Percentiles rank a stretch among this genome's conserved stretches.
These are phyloP conservation scores for Cicer arietinum DNA, from an alignment of 306 rosid genomes.

Conservation along the genomic window DNA sequence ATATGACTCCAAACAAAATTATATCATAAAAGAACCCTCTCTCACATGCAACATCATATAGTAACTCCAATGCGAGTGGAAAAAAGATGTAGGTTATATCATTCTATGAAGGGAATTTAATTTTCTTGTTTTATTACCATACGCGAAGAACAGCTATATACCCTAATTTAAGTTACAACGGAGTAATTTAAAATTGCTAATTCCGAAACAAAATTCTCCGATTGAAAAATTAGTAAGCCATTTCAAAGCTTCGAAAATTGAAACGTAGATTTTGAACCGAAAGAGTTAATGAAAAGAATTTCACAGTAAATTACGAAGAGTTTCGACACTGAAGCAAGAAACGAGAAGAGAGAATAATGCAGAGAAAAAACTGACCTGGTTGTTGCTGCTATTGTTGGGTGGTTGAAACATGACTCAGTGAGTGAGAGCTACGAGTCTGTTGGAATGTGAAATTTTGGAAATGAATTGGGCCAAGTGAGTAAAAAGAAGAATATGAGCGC, in stretches of 20 bases:
- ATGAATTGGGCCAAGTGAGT: background rate
- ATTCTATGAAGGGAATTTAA: background rate
- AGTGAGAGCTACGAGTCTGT: slow-evolving; percentile 1
- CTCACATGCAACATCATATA: background rate
- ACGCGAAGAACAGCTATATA: background rate
- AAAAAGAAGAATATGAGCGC: background rate
- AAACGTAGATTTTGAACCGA: slow-evolving; percentile 5
- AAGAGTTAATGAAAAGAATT: background rate
- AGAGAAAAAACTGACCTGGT: slow-evolving; percentile 51
- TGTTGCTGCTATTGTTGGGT: slow-evolving; percentile 27
- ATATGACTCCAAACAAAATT: background rate
- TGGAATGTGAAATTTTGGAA: slow-evolving; percentile 13
- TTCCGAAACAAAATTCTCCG: slow-evolving; percentile 6
- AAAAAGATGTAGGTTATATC: slow-evolving; percentile 19
- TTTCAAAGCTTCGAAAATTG: background rate
- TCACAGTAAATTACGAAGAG: background rate
- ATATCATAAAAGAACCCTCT: background rate
- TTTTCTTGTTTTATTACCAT: background rate
- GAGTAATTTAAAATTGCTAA: background rate
- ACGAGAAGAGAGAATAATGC: slow-evolving; percentile 3
- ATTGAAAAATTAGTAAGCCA: background rate
- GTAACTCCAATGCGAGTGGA: slow-evolving; percentile 22
- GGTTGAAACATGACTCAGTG: slow-evolving; percentile 57
- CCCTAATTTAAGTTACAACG: slow-evolving; percentile 25
- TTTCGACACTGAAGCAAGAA: slow-evolving; percentile 13